Percentiles rank a stretch among this genome's conserved stretches.
These are phyloP conservation scores for Hypoxylon cercidicola DNA, from an alignment of 495 filamentous ascomycete genomes.

Conservation along the genomic window DNA sequence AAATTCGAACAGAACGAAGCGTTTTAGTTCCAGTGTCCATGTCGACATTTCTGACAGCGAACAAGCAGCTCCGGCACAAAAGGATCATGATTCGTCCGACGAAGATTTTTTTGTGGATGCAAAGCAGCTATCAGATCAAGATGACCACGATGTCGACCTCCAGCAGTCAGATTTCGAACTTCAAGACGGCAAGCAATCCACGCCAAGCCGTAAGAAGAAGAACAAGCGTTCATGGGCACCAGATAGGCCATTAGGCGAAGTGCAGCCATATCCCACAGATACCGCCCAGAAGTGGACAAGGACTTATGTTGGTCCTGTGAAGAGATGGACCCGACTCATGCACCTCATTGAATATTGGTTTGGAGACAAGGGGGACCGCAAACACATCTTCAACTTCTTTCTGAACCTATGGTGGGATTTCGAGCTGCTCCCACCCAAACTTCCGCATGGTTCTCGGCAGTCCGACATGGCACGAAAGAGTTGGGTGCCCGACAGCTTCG, in stretches of 20 bases:
- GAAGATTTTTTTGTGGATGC: constrained; percentile 38
- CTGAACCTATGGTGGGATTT: constrained; percentile 52
- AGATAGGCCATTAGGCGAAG: constrained; percentile 48
- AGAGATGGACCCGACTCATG: constrained; percentile 55
- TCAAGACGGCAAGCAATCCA: constrained; percentile 14
- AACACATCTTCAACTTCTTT: constrained; percentile 52
- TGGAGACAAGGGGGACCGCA: constrained; percentile 51
- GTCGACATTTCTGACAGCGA: constrained; percentile 34
- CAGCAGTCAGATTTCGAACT: constrained; percentile 27
- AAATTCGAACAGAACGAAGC: constrained; percentile 40
- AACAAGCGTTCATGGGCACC: constrained; percentile 29
- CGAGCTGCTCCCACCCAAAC: constrained; percentile 52
- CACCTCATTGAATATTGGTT: constrained; percentile 57
- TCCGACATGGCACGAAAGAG: constrained; percentile 49
- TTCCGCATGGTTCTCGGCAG: constrained; percentile 34
- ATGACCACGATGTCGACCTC: constrained; percentile 27
- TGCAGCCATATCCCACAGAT: constrained; percentile 57
- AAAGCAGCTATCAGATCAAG: constrained; percentile 27
- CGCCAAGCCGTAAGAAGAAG: constrained; percentile 21
- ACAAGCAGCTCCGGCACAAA: not conserved
- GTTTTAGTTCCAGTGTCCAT: constrained; percentile 6
- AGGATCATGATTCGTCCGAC: constrained; percentile 27
- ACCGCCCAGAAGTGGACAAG: constrained; percentile 56
- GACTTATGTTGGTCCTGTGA: constrained; percentile 57
- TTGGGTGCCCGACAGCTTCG: constrained; percentile 52